Evolutionary conservation across 2,329 filamentous ascomycete species (phyloP), one percentile per base, ranked within the genome.

Genomic region (Cladosporium phlei): DNA sequence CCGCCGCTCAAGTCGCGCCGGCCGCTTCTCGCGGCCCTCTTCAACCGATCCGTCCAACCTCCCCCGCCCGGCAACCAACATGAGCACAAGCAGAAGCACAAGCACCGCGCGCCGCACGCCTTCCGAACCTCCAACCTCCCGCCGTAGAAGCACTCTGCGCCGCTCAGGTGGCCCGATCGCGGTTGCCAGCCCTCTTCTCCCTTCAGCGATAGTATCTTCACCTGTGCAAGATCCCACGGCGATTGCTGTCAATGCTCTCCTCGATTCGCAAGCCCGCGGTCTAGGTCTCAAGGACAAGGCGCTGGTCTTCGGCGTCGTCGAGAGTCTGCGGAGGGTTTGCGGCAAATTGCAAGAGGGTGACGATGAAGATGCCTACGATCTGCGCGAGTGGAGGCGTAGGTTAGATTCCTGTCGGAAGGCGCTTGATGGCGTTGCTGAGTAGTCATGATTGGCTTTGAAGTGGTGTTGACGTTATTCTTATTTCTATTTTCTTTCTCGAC

Each of bases 361-460:
- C 39, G 51, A 69, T 62, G 43, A 73, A 69, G 78, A 86, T 55
- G 77, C 75, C 39, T 74, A 82, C 46, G 73, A 83, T 49, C 81
- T 86, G 64, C 74, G 88, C 50, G 44, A 47, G 44, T 32, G 27
- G 28, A 39, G 44, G 24, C 10, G 35, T 17, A 32, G 44, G 35
- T 28, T 47, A 10, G 44, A 47, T 27, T 35, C 22, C 28, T 20
- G 30, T 11, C 11, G 42, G 42, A 28, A 25, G 25, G 42, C n/a
- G 3, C 17, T 45, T 24, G 42, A 45, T 20, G 42, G 42, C 24
- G 22, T 10, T 29, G 38, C 3, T 22, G 35, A 38, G 35, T 14
- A 38, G 35, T 38, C n/a, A n/a, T n/a, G n/a, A n/a, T n/a, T n/a
- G n/a, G n/a, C n/a, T n/a, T n/a, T n/a, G n/a, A n/a, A n/a, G n/a